Percentiles rank a stretch among this genome's conserved stretches.
phyloP scores from a whole-genome alignment of 345 rosid genomes.

The Eutrema japonicum region DNA sequence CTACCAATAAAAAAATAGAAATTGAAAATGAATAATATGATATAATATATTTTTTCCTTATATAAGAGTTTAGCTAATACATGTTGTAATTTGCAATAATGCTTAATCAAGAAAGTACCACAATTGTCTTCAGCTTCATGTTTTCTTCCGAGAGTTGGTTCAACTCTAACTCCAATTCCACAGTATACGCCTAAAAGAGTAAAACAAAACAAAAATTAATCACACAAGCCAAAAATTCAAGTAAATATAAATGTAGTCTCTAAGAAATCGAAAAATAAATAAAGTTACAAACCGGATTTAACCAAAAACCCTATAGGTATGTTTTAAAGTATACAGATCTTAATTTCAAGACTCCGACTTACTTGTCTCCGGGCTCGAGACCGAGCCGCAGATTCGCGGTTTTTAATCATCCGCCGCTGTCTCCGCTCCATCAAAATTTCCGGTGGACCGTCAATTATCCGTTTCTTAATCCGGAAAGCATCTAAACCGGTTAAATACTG shows the following conservation, averaged over 20 bases:
- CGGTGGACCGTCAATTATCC: slow-evolving; percentile 66
- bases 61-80: not conserved
- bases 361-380: slow-evolving; percentile 98
- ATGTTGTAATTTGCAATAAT: not conserved
- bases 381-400: slow-evolving; percentile 89
- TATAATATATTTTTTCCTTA: not conserved
- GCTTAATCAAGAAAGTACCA: slow-evolving; percentile 50
- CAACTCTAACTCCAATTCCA: slow-evolving; percentile 82
- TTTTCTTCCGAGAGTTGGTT: slow-evolving; percentile 84
- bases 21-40: not conserved
- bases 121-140: slow-evolving; percentile 56
- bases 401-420: slow-evolving; percentile 90
- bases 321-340: not conserved
- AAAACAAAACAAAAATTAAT: not conserved
- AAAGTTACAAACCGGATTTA: slow-evolving; percentile 2
- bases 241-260: not conserved
- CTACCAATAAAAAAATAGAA: slow-evolving; percentile 37
- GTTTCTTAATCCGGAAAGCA: slow-evolving; percentile 51
- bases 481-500: slow-evolving; percentile 43
- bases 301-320: not conserved
- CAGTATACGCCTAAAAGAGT: slow-evolving; percentile 73
- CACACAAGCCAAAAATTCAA: not conserved
- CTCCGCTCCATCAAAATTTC: slow-evolving; percentile 80
- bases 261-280: not conserved
- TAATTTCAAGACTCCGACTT: not conserved